Conservation (phyloP, 2,329 filamentous ascomycete genomes). For the Botrytis cinerea region DNA sequence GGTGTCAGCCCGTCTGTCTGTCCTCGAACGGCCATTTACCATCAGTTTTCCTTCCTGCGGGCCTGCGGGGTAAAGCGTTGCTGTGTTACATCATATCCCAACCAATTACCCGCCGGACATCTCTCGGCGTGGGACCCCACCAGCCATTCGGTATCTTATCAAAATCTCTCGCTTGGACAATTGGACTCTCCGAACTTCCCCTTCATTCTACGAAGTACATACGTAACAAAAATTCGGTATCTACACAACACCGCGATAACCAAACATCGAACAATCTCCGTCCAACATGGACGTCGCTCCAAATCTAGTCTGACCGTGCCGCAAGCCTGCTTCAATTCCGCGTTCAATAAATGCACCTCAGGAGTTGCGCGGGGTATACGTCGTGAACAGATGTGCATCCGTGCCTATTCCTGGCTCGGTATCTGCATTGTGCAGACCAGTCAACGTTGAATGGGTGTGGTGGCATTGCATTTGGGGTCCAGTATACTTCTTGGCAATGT, state of each 20-base stretch:
- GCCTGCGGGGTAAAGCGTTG: conserved; percentile 11
- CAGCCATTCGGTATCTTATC: conserved; percentile 10
- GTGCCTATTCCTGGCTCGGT: neutral
- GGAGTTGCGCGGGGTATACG: conserved; percentile 2
- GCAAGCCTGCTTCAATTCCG: neutral
- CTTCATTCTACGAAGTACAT: neutral
- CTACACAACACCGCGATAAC: neutral
- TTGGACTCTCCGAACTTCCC: conserved; percentile 13
- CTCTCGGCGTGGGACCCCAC: conserved; percentile 8
- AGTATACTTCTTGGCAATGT: neutral
- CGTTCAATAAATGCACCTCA: neutral
- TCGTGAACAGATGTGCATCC: conserved; percentile 3
- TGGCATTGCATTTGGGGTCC: neutral
- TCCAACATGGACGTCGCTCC: neutral
- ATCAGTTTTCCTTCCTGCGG: neutral
- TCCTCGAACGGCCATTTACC: neutral
- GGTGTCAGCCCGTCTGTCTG: neutral
- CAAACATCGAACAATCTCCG: conserved; percentile 5
- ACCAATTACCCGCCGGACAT: conserved; percentile 7
- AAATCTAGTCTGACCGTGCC: neutral
- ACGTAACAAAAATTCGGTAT: conserved; percentile 7
- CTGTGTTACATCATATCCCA: neutral
- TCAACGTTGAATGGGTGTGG: neutral
- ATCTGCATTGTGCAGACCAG: neutral
- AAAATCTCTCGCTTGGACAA: neutral